phyloP scores from a whole-genome alignment of 371 early-diverging fungal species.

The Mortierella polycephala region DNA sequence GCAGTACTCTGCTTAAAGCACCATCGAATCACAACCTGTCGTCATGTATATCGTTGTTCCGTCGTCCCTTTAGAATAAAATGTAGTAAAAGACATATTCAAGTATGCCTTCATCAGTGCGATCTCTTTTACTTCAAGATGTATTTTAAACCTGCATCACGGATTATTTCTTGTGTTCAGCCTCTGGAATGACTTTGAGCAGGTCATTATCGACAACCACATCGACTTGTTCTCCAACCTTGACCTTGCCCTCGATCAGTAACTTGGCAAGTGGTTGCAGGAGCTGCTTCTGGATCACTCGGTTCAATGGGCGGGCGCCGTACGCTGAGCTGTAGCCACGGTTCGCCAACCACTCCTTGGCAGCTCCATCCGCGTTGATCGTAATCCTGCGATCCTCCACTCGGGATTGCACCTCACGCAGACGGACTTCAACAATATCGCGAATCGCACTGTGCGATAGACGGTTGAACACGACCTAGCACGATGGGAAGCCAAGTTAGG shows the following conservation, averaged over 20 bases:
- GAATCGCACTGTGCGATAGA: conserved; percentile 74
- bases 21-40: background rate
- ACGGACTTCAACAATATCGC: conserved; percentile 87
- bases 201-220: conserved; percentile 56
- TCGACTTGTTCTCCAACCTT: conserved; percentile 71
- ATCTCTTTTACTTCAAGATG: too few species aligned
- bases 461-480: conserved; percentile 79
- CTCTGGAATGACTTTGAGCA: conserved; percentile 24
- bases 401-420: conserved; percentile 80
- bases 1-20: conserved; percentile 61
- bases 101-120: too few species aligned
- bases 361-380: conserved; percentile 66
- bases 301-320: conserved; percentile 89
- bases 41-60: background rate
- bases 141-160: background rate
- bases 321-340: conserved; percentile 85
- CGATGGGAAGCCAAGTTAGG: background rate
- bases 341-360: conserved; percentile 85
- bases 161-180: conserved; percentile 2
- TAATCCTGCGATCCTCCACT: conserved; percentile 78
- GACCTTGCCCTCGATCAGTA: conserved; percentile 82
- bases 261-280: conserved; percentile 83
- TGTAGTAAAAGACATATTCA: background rate
- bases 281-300: conserved; percentile 84
- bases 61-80: background rate